Conservation (phyloP, 2,329 filamentous ascomycete genomes). For the Torrubiella hemipterigena region DNA sequence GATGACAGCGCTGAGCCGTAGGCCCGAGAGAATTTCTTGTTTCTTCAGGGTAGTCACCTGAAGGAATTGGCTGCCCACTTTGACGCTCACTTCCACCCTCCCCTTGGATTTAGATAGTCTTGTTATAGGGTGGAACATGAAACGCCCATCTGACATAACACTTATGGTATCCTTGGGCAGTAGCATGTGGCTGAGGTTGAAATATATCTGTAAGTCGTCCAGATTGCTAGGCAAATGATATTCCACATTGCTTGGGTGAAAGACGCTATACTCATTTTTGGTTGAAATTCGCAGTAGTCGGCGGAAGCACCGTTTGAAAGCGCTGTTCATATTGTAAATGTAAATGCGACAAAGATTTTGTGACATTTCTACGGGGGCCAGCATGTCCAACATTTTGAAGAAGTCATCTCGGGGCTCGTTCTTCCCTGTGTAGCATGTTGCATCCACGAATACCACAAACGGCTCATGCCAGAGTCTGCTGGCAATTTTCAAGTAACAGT, state of each 20-base stretch:
- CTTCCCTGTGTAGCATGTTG: conserved; percentile 58
- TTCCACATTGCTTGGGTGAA: conserved; percentile 53
- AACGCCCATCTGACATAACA: conserved; percentile 53
- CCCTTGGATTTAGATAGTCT: conserved; percentile 56
- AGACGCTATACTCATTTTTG: conserved; percentile 46
- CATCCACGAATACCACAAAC: conserved; percentile 56
- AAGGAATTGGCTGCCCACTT: conserved; percentile 57
- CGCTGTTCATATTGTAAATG: conserved; percentile 63
- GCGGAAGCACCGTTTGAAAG: conserved; percentile 56
- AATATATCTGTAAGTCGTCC: conserved; percentile 53
- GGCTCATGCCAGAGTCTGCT: conserved; percentile 59
- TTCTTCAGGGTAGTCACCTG: conserved; percentile 59
- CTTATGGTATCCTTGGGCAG: conserved; percentile 60
- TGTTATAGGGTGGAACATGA: conserved; percentile 53
- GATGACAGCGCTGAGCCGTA: conserved; percentile 49
- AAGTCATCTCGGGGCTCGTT: conserved; percentile 54
- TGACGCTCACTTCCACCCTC: conserved; percentile 58
- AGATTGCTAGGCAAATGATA: conserved; percentile 55
- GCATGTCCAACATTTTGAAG: conserved; percentile 49
- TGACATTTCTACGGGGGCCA: conserved; percentile 50
- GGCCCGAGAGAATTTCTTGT: conserved; percentile 53
- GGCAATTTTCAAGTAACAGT: conserved; percentile 60
- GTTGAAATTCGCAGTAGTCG: conserved; percentile 49
- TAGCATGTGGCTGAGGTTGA: conserved; percentile 53
- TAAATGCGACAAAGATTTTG: conserved; percentile 50